phyloP scores from a whole-genome alignment of 2,329 filamentous ascomycete species.

The Ceratocystis smalleyi region DNA sequence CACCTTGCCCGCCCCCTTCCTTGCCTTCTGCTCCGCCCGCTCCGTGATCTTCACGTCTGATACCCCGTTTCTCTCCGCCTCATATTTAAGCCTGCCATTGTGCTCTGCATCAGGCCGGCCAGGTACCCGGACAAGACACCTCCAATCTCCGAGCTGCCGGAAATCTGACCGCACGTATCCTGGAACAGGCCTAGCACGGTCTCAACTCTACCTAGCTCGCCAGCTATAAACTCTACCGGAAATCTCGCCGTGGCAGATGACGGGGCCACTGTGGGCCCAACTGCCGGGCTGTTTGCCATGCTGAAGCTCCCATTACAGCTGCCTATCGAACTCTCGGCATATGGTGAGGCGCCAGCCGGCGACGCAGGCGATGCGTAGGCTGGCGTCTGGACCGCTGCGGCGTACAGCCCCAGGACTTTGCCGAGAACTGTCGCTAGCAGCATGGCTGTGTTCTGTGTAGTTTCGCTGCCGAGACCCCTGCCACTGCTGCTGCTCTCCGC shows the following conservation, averaged over 20 bases:
- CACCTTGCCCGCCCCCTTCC: not conserved
- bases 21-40: not conserved
- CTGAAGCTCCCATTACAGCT: not conserved
- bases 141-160: conserved; percentile 26
- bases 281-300: not conserved
- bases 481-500: not conserved
- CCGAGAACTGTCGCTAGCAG: conserved; percentile 35
- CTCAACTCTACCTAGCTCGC: conserved; percentile 32
- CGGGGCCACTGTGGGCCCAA: not conserved
- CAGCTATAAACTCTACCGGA: conserved; percentile 8
- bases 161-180: conserved; percentile 30
- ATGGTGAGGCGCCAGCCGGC: not conserved
- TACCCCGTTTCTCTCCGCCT: conserved; percentile 22
- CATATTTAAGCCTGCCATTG: conserved; percentile 29
- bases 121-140: conserved; percentile 30
- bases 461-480: not conserved
- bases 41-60: not conserved
- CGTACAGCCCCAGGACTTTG: conserved; percentile 24
- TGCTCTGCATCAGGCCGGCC: conserved; percentile 29
- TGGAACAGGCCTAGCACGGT: conserved; percentile 34
- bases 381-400: not conserved
- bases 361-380: conserved; percentile 1
- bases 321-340: not conserved
- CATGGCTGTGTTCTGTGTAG: conserved; percentile 32
- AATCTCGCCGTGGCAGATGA: conserved; percentile 5